Conservation (phyloP, 1,284 basidiomycete species). For the Chondrostereum purpureum region DNA sequence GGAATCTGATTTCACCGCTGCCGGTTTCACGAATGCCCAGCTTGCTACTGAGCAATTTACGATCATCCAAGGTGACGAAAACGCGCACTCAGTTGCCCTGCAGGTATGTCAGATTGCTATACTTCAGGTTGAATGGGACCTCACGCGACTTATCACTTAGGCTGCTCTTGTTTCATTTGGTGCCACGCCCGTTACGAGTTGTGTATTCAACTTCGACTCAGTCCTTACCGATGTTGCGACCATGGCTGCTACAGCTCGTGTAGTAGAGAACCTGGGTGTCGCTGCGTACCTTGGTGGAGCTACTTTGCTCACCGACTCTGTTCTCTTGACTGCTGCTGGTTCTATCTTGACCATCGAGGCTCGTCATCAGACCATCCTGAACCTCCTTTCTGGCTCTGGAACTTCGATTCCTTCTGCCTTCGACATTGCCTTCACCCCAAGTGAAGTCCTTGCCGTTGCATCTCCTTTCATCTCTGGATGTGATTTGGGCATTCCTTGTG, state of each 20-base stretch:
- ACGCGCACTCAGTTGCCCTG: constrained; percentile 48
- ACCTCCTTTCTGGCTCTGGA: constrained; percentile 54
- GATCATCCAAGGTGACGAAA: constrained; percentile 58
- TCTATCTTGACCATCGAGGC: constrained; percentile 79
- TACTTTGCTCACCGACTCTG: constrained; percentile 56
- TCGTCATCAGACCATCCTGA: constrained; percentile 74
- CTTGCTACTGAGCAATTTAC: constrained; percentile 58
- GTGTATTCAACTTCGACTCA: constrained; percentile 64
- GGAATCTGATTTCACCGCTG: constrained; percentile 54
- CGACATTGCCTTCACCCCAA: constrained; percentile 63
- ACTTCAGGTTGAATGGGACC: background rate
- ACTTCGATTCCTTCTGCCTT: constrained; percentile 62
- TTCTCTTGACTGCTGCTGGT: constrained; percentile 61
- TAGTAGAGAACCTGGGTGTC: constrained; percentile 78
- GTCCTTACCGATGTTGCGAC: constrained; percentile 62
- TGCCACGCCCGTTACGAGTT: constrained; percentile 44
- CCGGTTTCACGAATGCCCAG: constrained; percentile 58
- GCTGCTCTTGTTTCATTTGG: constrained; percentile 49
- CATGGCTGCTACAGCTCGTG: constrained; percentile 69
- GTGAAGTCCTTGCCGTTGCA: constrained; percentile 71
- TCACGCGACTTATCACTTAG: constrained; percentile 21
- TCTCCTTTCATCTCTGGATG: constrained; percentile 69
- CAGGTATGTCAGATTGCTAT: constrained; percentile 28
- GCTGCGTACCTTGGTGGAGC: constrained; percentile 76
- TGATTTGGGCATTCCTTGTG: constrained; percentile 54